Conservation (phyloP, 345 rosid genomes). For the Mallotus nudiflorus region DNA sequence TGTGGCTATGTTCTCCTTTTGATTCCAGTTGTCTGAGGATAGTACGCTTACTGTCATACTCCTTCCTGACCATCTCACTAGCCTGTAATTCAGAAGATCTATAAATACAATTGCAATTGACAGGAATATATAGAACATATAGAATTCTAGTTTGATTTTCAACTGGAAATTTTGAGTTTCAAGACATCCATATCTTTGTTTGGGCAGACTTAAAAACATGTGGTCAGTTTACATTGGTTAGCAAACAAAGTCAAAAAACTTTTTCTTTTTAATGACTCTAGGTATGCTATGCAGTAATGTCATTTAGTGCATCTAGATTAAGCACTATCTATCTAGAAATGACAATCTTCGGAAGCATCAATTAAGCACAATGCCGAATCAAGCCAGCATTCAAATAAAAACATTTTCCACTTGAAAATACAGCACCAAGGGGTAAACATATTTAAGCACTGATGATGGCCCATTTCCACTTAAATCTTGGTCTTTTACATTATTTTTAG, state of each 20-base stretch:
- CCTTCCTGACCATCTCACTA: conserved; percentile 65
- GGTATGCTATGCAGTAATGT: background rate
- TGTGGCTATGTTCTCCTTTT: conserved; percentile 46
- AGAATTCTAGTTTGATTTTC: background rate
- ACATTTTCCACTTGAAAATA: background rate
- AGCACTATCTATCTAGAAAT: background rate
- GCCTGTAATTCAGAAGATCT: conserved; percentile 52
- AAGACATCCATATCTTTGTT: background rate
- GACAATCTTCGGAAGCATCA: background rate
- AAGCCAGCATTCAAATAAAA: background rate
- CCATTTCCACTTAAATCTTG: too few species aligned
- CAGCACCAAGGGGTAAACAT: too few species aligned
- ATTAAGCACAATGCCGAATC: background rate
- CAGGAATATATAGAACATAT: background rate
- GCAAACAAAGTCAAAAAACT: background rate
- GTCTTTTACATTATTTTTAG: too few species aligned
- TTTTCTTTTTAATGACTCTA: background rate
- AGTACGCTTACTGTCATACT: conserved; percentile 66
- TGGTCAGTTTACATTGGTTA: background rate
- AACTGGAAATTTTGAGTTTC: background rate
- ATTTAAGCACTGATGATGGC: too few species aligned
- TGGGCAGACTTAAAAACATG: background rate
- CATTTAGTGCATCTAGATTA: background rate
- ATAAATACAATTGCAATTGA: background rate
- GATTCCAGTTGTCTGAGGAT: conserved; percentile 71